Conservation (phyloP, 176 grass and related monocot genomes). For the Oryza longistaminata region DNA sequence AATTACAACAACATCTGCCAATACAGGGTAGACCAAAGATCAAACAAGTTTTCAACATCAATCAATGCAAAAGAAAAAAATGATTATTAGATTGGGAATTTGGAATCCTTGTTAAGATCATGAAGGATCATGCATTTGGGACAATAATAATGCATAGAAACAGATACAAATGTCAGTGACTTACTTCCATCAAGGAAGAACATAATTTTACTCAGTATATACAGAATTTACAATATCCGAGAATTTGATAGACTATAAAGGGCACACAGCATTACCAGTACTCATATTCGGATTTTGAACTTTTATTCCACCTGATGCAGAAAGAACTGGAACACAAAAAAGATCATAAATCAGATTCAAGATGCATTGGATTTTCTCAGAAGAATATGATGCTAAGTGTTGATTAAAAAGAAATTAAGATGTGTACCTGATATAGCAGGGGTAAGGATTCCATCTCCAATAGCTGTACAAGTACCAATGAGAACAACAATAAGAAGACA, state of each 20-base stretch:
- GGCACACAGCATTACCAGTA: slow-evolving; percentile 45
- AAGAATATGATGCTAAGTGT: slow-evolving; percentile 17
- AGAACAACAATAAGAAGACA: slow-evolving; percentile 92
- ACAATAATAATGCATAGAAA: slow-evolving; percentile 9
- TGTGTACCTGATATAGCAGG: slow-evolving; percentile 93
- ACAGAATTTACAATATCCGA: background rate
- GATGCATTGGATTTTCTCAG: slow-evolving; percentile 25
- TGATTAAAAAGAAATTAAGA: background rate
- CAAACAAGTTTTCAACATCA: slow-evolving; percentile 13
- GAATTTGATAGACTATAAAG: background rate
- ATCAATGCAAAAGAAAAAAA: slow-evolving; percentile 19
- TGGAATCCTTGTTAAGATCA: slow-evolving; percentile 7
- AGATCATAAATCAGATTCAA: slow-evolving; percentile 18
- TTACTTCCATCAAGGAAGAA: slow-evolving; percentile 33
- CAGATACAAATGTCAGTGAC: background rate
- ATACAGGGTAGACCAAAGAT: slow-evolving; percentile 37
- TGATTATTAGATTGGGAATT: slow-evolving; percentile 11
- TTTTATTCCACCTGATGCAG: slow-evolving; percentile 95
- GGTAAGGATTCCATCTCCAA: slow-evolving; percentile 99
- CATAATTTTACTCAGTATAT: slow-evolving; percentile 18
- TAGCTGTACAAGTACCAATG: slow-evolving; percentile 96
- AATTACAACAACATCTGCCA: slow-evolving; percentile 83
- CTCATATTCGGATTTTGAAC: slow-evolving; percentile 70
- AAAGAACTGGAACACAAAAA: slow-evolving; percentile 71
- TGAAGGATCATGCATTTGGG: slow-evolving; percentile 16